Percentiles rank a stretch among this genome's conserved stretches.
phyloP scores from a whole-genome alignment of 176 grass and related monocot species.

The Triticum timopheevii region DNA sequence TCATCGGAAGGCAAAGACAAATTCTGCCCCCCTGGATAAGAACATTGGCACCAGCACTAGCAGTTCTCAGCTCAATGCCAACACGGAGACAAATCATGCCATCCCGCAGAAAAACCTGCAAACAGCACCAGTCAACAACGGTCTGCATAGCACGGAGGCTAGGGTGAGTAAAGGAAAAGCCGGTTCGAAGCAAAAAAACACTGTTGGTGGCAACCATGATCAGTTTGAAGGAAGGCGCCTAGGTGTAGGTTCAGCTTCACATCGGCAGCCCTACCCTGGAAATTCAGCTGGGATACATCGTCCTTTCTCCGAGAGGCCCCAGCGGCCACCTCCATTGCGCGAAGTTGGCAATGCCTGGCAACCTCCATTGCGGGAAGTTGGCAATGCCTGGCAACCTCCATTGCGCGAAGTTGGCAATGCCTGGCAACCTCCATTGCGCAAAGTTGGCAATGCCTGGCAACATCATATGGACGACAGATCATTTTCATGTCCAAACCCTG shows the following conservation, averaged over 20 bases:
- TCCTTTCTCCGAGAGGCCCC: not conserved
- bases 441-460: conserved; percentile 27
- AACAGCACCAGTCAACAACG: not conserved
- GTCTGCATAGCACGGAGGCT: not conserved
- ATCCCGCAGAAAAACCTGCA: not conserved
- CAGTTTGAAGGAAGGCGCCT: conserved; percentile 24
- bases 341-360: conserved; percentile 29
- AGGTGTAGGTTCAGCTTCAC: not conserved
- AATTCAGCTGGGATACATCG: conserved; percentile 11
- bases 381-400: conserved; percentile 1
- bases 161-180: not conserved
- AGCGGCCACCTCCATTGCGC: not conserved
- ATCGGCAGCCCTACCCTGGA: not conserved
- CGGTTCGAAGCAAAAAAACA: not conserved
- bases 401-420: conserved; percentile 20
- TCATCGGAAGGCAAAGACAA: not conserved
- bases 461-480: not conserved
- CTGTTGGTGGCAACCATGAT: not conserved
- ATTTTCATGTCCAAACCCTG: not conserved
- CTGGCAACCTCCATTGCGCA: conserved; percentile 16
- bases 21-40: not conserved
- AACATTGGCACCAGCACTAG: not conserved
- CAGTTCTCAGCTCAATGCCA: not conserved
- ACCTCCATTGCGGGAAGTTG: conserved; percentile 23
- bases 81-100: not conserved